phyloP scores from a whole-genome alignment of 768 basidiomycete species.

The Mycena sanguinolenta region DNA sequence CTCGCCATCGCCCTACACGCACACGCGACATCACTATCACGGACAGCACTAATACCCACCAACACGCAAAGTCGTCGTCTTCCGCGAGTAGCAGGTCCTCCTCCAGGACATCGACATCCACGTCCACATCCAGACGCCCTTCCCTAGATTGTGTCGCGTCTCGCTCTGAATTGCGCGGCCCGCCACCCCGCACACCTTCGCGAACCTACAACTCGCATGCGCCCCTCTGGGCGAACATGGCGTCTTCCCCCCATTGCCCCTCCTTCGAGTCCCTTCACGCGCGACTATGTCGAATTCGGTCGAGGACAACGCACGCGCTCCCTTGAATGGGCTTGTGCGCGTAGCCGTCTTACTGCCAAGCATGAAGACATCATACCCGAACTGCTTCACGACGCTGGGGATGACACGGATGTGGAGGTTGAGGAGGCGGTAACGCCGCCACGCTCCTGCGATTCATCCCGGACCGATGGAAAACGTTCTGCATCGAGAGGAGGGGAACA shows the following conservation, averaged over 20 bases:
- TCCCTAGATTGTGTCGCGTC: conserved; percentile 72
- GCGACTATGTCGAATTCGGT: conserved; percentile 62
- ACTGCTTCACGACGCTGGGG: conserved; percentile 47
- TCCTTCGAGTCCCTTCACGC: conserved; percentile 64
- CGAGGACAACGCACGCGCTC: conserved; percentile 63
- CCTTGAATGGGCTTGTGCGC: conserved; percentile 84
- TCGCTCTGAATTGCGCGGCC: conserved; percentile 61
- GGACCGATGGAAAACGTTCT: conserved; percentile 40
- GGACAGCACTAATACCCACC: conserved; percentile 45
- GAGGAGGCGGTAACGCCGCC: conserved; percentile 76
- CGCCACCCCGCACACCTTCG: conserved; percentile 56
- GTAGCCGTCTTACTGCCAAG: conserved; percentile 64
- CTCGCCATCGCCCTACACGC: conserved; percentile 6
- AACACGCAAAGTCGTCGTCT: conserved; percentile 39
- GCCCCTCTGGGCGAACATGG: conserved; percentile 68
- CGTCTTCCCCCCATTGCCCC: conserved; percentile 72
- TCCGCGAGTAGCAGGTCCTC: conserved; percentile 43
- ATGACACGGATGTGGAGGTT: conserved; percentile 71
- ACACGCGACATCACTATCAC: conserved; percentile 44
- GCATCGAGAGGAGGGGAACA: conserved; percentile 40
- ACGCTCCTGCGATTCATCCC: conserved; percentile 59
- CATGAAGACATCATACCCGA: conserved; percentile 41
- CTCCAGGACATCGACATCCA: conserved; percentile 40
- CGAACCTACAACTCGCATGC: conserved; percentile 51
- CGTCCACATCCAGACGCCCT: conserved; percentile 49